A percentile compares a stretch with the other conserved stretches of the same genome.
Conservation (phyloP, 768 basidiomycete species). For the Saitozyma podzolica region DNA sequence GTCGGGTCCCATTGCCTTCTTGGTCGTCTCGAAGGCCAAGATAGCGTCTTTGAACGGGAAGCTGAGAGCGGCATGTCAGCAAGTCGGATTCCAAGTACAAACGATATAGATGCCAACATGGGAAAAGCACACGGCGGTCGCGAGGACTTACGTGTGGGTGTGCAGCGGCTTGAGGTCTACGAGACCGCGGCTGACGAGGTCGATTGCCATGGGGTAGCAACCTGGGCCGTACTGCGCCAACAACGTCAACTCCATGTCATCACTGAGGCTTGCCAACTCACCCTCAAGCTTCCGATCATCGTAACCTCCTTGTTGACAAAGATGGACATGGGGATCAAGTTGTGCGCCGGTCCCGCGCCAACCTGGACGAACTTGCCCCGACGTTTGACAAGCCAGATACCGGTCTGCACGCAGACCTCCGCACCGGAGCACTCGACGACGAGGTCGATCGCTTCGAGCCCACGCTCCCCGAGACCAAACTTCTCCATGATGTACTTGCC, state of each 20-base stretch:
- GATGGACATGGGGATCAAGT: slow-evolving; percentile 13
- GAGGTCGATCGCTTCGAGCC: slow-evolving; percentile 73
- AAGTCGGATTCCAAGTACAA: neutral
- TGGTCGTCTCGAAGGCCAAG: slow-evolving; percentile 76
- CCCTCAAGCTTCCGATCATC: slow-evolving; percentile 17
- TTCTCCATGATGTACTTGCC: slow-evolving; percentile 64
- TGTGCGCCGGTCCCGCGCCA: slow-evolving; percentile 2
- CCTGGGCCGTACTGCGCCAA: slow-evolving; percentile 28
- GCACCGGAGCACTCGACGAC: slow-evolving; percentile 89
- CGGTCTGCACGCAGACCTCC: slow-evolving; percentile 85
- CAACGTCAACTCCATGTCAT: neutral
- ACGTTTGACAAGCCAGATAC: slow-evolving; percentile 66
- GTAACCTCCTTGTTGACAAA: slow-evolving; percentile 13
- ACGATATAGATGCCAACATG: neutral
- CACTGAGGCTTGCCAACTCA: neutral
- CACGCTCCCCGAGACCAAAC: slow-evolving; percentile 66
- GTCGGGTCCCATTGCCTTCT: slow-evolving; percentile 73
- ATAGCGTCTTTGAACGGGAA: slow-evolving; percentile 72
- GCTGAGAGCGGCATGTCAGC: slow-evolving; percentile 49
- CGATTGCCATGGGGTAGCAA: slow-evolving; percentile 68
- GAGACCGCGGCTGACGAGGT: slow-evolving; percentile 74
- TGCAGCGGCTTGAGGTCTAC: slow-evolving; percentile 85
- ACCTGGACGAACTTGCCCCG: slow-evolving; percentile 17
- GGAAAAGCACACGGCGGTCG: slow-evolving; percentile 31
- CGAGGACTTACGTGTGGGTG: slow-evolving; percentile 63